These are phyloP conservation scores for Thamnidium elegans DNA, from an alignment of 192 early-diverging fungal genomes.

Conservation along the genomic window DNA sequence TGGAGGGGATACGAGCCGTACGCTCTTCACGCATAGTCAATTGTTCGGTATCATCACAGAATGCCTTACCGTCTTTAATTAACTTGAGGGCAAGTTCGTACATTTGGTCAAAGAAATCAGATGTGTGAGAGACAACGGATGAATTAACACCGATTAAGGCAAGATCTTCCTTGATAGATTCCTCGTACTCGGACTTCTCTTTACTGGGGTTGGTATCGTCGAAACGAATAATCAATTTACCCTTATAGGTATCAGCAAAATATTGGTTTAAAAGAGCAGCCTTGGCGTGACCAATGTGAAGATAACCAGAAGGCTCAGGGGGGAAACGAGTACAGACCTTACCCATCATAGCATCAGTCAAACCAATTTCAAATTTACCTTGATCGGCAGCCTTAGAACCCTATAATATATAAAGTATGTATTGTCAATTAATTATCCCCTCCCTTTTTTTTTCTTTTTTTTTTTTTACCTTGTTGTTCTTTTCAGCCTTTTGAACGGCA, in stretches of 20 bases:
- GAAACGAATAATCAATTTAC: slow-evolving; percentile 92
- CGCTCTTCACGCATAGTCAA: slow-evolving; percentile 88
- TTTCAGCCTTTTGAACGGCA: slow-evolving; percentile 44
- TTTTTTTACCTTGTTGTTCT: slow-evolving; percentile 43
- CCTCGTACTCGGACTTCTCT: slow-evolving; percentile 95
- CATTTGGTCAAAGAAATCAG: slow-evolving; percentile 86
- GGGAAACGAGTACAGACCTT: slow-evolving; percentile 97
- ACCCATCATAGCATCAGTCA: slow-evolving; percentile 77
- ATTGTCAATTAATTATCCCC: slow-evolving; percentile 5
- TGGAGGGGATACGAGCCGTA: slow-evolving; percentile 75
- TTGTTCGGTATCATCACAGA: slow-evolving; percentile 89
- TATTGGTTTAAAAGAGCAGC: slow-evolving; percentile 97
- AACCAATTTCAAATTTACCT: slow-evolving; percentile 90
- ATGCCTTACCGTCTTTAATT: slow-evolving; percentile 87
- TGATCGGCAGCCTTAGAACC: slow-evolving; percentile 64
- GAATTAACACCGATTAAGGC: slow-evolving; percentile 79
- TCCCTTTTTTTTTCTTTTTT: neutral
- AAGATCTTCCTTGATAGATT: slow-evolving; percentile 93
- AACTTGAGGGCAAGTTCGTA: slow-evolving; percentile 83
- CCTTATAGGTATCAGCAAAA: slow-evolving; percentile 87
- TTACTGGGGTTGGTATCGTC: slow-evolving; percentile 99
- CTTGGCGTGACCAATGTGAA: slow-evolving; percentile 99
- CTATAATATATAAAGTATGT: slow-evolving; percentile 13
- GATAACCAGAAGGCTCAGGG: slow-evolving; percentile 96
- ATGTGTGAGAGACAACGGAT: slow-evolving; percentile 82